phyloP scores from a whole-genome alignment of 1,139 yeast genomes.

The Candida buenavistaensis region DNA sequence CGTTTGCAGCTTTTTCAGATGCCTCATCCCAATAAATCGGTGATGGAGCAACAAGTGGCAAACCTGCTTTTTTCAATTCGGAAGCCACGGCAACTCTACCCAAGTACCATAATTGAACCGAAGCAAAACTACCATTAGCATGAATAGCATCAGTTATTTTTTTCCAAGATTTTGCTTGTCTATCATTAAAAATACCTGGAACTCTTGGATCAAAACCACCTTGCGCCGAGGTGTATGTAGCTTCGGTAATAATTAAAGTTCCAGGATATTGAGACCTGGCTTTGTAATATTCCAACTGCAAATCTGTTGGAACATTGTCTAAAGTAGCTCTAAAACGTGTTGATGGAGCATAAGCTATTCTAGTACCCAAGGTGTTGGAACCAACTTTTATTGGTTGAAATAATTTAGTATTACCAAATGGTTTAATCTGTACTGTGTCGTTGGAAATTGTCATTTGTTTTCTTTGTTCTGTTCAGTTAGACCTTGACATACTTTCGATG shows the following conservation, averaged over 20 bases:
- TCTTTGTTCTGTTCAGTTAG: too few relatives aligned
- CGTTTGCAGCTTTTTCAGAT: constrained; percentile 26
- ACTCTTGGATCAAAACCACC: constrained; percentile 39
- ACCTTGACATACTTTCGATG: too few relatives aligned
- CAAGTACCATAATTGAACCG: constrained; percentile 60
- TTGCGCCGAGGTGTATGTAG: constrained; percentile 28
- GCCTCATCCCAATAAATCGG: constrained; percentile 22
- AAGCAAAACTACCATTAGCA: constrained; percentile 48
- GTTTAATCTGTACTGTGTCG: constrained; percentile 10
- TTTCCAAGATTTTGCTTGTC: constrained; percentile 52
- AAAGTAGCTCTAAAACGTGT: constrained; percentile 49
- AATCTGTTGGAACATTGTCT: constrained; percentile 48
- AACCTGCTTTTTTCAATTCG: constrained; percentile 34
- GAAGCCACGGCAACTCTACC: constrained; percentile 56
- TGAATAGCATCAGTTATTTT: constrained; percentile 52
- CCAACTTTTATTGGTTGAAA: constrained; percentile 55
- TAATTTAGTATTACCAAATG: constrained; percentile 28
- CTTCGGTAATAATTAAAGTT: constrained; percentile 48
- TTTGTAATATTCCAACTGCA: constrained; percentile 49
- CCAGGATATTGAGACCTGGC: constrained; percentile 57
- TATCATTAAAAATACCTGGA: constrained; percentile 56
- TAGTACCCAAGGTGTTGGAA: constrained; percentile 30
- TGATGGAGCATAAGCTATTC: constrained; percentile 55
- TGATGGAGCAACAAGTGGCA: constrained; percentile 27
- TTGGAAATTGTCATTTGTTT: constrained; percentile 13